Evolutionary conservation across 192 early-diverging fungal genomes (phyloP).

Genomic region (Spizellomyces sp.): DNA sequence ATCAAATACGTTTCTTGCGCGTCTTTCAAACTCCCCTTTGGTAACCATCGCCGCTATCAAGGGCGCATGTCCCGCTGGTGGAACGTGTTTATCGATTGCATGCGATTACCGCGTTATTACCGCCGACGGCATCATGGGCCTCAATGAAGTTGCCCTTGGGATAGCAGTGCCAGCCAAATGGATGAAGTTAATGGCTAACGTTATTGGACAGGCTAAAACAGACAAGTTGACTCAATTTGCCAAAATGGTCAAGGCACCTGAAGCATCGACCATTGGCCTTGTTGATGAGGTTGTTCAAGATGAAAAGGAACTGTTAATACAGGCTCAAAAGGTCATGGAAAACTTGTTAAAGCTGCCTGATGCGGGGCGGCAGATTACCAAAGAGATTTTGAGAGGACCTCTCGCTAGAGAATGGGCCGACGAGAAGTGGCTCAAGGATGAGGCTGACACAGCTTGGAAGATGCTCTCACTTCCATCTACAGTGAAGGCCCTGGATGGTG

Average conservation of each 20-base stretch:
- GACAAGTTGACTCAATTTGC: conserved; percentile 38
- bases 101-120: conserved; percentile 50
- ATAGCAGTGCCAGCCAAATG: conserved; percentile 46
- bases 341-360: conserved; percentile 42
- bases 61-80: conserved; percentile 53
- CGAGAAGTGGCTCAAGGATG: conserved; percentile 24
- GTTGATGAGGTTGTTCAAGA: conserved; percentile 45
- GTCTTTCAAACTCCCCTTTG: conserved; percentile 37
- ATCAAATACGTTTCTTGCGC: conserved; percentile 45
- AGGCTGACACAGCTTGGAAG: conserved; percentile 39
- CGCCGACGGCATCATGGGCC: conserved; percentile 33
- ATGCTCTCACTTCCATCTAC: conserved; percentile 32
- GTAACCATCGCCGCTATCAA: conserved; percentile 44
- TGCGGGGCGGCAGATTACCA: conserved; percentile 39
- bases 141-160: conserved; percentile 44
- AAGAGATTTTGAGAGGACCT: conserved; percentile 29
- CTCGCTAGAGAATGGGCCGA: conserved; percentile 35
- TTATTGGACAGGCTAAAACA: conserved; percentile 40
- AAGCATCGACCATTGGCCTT: conserved; percentile 40
- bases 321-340: conserved; percentile 32
- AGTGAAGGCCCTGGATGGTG: conserved; percentile 40
- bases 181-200: conserved; percentile 40
- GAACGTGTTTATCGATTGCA: conserved; percentile 39
- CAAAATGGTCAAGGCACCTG: conserved; percentile 38
- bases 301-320: conserved; percentile 33